Conservation (phyloP, 345 rosid species). For the Rhizophora apiculata region DNA sequence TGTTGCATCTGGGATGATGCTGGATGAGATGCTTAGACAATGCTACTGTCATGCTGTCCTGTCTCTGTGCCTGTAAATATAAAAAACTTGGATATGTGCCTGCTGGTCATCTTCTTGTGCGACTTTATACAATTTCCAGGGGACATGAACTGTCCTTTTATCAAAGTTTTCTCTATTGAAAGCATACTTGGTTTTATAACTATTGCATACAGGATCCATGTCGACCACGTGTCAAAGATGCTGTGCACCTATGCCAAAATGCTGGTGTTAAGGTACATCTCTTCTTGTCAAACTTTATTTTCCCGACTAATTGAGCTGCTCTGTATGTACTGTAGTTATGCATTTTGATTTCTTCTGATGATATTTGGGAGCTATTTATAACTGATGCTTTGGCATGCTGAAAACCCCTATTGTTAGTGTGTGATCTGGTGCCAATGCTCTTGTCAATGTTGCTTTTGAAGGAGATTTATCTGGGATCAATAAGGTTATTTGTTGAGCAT, state of each 20-base stretch:
- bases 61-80: too few species aligned
- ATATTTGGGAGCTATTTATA: too few species aligned
- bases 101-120: not conserved
- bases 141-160: not conserved
- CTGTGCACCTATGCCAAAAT: conserved; percentile 28
- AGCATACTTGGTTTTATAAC: not conserved
- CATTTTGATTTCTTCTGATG: too few species aligned
- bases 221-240: conserved; percentile 30
- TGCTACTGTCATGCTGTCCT: not conserved
- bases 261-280: conserved; percentile 34
- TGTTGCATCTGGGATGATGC: not conserved
- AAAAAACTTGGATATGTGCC: not conserved
- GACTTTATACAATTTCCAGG: not conserved
- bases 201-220: conserved; percentile 30
- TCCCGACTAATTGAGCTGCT: not conserved
- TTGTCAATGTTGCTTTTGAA: too few species aligned
- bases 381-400: too few species aligned
- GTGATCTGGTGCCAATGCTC: too few species aligned
- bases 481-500: too few species aligned
- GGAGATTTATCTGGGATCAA: too few species aligned
- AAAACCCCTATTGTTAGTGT: too few species aligned
- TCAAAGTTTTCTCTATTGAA: not conserved
- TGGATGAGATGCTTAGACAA: not conserved
- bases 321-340: too few species aligned
- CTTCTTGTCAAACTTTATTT: not conserved